These are phyloP conservation scores for Colletotrichum magnum DNA, from an alignment of 2,329 filamentous ascomycete species.

Conservation along the genomic window DNA sequence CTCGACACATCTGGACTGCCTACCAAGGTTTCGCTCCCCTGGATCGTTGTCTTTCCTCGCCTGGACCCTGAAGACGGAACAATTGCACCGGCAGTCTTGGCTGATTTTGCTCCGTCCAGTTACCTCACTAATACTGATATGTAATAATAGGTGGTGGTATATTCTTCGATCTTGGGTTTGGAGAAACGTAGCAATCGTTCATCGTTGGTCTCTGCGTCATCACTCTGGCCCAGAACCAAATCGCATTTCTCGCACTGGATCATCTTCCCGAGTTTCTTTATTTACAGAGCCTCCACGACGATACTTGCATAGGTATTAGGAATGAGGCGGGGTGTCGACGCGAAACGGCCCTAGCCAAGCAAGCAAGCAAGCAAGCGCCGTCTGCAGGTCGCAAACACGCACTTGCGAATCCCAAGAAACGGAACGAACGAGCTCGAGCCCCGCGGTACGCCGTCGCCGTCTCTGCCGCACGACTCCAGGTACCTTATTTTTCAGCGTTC, in stretches of 20 bases:
- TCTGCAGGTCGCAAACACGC: slow-evolving; percentile 5
- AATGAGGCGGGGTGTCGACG: slow-evolving; percentile 4
- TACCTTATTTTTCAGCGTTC: slow-evolving; percentile 1
- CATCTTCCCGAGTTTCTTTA: slow-evolving; percentile 12
- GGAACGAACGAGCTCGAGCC: slow-evolving; percentile 8
- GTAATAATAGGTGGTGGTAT: too few species aligned
- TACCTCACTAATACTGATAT: not conserved
- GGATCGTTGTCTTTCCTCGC: not conserved
- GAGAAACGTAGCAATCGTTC: not conserved
- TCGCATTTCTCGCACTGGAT: slow-evolving; percentile 21
- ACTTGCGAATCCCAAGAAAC: slow-evolving; percentile 9
- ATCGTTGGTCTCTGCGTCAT: not conserved
- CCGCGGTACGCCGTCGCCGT: not conserved
- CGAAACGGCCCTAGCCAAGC: slow-evolving; percentile 38
- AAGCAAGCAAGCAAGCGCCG: slow-evolving; percentile 23
- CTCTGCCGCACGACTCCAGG: not conserved
- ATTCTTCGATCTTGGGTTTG: too few species aligned
- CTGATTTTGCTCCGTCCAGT: not conserved
- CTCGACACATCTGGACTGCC: slow-evolving; percentile 4
- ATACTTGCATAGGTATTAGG: not conserved
- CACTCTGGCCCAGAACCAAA: not conserved
- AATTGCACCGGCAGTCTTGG: slow-evolving; percentile 8
- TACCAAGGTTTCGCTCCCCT: slow-evolving; percentile 26
- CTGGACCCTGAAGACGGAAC: slow-evolving; percentile 9
- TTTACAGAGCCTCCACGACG: not conserved